phyloP scores from a whole-genome alignment of 148 eudicot species.

The Persicaria tinctoria region DNA sequence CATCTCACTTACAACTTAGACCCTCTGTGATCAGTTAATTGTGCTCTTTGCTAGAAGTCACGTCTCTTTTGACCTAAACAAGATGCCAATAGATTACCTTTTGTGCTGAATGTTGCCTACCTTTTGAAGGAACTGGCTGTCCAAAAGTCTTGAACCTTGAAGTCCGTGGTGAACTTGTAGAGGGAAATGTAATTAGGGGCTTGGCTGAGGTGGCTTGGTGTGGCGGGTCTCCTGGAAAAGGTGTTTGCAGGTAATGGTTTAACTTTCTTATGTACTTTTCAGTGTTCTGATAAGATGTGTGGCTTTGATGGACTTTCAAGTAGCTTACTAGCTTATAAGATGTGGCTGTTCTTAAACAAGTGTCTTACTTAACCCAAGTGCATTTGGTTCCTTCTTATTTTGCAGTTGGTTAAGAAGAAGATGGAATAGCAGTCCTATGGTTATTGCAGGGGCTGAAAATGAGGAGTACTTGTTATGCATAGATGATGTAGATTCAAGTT shows the following conservation, averaged over 20 bases:
- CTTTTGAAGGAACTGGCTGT: constrained; percentile 67
- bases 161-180: constrained; percentile 75
- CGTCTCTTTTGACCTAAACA: not conserved
- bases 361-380: not conserved
- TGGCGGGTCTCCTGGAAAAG: constrained; percentile 93
- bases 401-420: constrained; percentile 90
- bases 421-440: constrained; percentile 97
- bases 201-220: constrained; percentile 93
- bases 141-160: constrained; percentile 93
- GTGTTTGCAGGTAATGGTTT: constrained; percentile 67
- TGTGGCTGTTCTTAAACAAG: no score
- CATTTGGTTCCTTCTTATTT: constrained; percentile 11
- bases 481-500: constrained; percentile 89
- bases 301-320: not conserved
- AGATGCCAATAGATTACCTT: not conserved
- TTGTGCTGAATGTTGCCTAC: constrained; percentile 14
- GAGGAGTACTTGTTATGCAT: constrained; percentile 71
- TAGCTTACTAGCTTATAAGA: not conserved
- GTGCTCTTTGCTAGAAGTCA: not conserved
- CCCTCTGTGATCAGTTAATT: not conserved
- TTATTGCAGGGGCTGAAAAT: constrained; percentile 84
- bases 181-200: constrained; percentile 76
- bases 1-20: not conserved
- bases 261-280: not conserved
- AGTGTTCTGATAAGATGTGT: not conserved